Conservation (phyloP, 306 rosid species). For the Quercus dentata region DNA sequence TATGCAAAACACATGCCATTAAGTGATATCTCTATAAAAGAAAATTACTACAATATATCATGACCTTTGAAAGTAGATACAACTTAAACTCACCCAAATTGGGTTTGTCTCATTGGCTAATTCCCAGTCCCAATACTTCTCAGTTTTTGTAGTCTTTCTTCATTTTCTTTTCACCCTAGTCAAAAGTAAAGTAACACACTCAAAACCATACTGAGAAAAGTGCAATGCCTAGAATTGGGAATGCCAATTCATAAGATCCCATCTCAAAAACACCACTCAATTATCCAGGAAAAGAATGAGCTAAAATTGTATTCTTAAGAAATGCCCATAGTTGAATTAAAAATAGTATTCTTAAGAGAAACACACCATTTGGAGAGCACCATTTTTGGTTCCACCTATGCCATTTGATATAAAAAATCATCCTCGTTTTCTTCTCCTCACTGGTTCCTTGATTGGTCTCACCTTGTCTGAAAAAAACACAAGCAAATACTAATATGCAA, state of each 20-base stretch:
- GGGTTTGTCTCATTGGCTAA: constrained; percentile 92
- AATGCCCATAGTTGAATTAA: too few relatives aligned
- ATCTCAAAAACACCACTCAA: background rate
- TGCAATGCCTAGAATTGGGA: constrained; percentile 2
- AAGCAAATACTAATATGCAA: too few relatives aligned
- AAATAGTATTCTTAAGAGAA: too few relatives aligned
- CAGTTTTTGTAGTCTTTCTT: constrained; percentile 75
- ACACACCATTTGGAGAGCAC: too few relatives aligned
- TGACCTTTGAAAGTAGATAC: constrained; percentile 12
- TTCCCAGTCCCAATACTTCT: constrained; percentile 99
- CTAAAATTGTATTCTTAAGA: background rate
- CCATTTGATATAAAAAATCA: too few relatives aligned
- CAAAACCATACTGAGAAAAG: constrained; percentile 1
- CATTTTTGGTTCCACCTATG: too few relatives aligned
- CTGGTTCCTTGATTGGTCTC: too few relatives aligned
- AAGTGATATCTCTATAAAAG: background rate
- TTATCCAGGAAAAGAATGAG: background rate
- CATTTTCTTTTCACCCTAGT: constrained; percentile 75
- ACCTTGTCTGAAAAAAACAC: too few relatives aligned
- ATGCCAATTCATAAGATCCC: background rate
- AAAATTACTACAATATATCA: background rate
- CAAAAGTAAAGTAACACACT: constrained; percentile 16
- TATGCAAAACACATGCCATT: background rate
- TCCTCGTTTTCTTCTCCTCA: too few relatives aligned
- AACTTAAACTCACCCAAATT: constrained; percentile 77